Conservation (phyloP, 2,329 filamentous ascomycete genomes). For the Magnaporthiopsis rhizophila region DNA sequence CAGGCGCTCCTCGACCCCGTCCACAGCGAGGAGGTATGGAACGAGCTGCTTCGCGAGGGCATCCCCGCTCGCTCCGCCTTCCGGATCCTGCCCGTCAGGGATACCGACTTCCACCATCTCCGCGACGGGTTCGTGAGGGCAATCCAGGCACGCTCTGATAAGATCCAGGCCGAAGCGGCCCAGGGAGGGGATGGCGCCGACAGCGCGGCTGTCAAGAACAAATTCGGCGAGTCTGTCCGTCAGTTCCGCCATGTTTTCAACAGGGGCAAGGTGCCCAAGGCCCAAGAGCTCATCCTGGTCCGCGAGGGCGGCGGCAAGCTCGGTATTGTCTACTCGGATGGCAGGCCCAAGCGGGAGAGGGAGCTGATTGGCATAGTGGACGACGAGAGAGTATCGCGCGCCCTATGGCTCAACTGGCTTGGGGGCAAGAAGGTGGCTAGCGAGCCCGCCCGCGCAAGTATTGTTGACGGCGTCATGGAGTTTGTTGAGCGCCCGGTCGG, state of each 20-base stretch:
- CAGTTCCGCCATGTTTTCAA: conserved; percentile 79
- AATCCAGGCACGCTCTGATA: conserved; percentile 63
- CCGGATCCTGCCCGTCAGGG: conserved; percentile 80
- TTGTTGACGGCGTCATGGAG: conserved; percentile 80
- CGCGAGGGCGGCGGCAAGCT: conserved; percentile 59
- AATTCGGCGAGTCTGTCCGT: conserved; percentile 66
- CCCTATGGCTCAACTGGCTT: conserved; percentile 87
- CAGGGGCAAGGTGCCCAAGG: conserved; percentile 71
- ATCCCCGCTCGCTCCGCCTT: conserved; percentile 65
- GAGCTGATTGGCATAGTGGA: conserved; percentile 59
- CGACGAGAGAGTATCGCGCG: conserved; percentile 72
- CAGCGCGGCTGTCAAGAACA: conserved; percentile 35
- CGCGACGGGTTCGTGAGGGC: conserved; percentile 86
- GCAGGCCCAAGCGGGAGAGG: conserved; percentile 34
- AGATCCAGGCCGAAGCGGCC: conserved; percentile 7
- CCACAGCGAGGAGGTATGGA: conserved; percentile 67
- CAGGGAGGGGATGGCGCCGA: background rate
- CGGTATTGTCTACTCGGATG: conserved; percentile 57
- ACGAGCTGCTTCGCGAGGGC: conserved; percentile 55
- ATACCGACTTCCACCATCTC: conserved; percentile 90
- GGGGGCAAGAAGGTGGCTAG: conserved; percentile 81
- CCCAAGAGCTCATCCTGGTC: conserved; percentile 65
- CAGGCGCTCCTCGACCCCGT: conserved; percentile 60
- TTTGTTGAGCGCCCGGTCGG: conserved; percentile 84
- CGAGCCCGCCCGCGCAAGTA: conserved; percentile 68